Evolutionary conservation across 164 flowering plant species (phyloP).

Genomic region (Berberis vulgaris): DNA sequence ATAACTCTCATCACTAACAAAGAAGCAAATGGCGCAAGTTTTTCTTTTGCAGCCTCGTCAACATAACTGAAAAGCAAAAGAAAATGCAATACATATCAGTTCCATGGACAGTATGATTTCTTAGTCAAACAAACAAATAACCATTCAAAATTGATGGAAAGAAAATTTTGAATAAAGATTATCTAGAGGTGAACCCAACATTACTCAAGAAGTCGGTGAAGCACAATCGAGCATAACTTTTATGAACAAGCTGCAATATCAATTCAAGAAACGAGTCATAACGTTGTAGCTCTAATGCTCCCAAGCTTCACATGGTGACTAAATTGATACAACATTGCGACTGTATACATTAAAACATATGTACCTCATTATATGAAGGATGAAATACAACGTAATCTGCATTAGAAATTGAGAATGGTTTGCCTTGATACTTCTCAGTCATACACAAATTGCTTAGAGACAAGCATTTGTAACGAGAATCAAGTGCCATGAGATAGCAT

Average conservation of each 20-base stretch:
- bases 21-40: slow-evolving; percentile 59
- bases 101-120: too few species aligned
- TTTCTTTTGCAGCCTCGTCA: slow-evolving; percentile 67
- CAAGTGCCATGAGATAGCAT: too few species aligned
- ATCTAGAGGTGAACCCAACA: slow-evolving; percentile 47
- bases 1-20: slow-evolving; percentile 73
- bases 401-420: slow-evolving; percentile 66
- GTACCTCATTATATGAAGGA: slow-evolving; percentile 37
- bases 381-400: slow-evolving; percentile 53
- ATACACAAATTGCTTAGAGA: slow-evolving; percentile 22
- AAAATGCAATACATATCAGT: too few species aligned
- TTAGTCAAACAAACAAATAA: too few species aligned
- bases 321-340: neutral
- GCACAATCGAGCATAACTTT: slow-evolving; percentile 85
- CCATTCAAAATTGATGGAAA: too few species aligned
- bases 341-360: slow-evolving; percentile 3
- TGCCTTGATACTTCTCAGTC: slow-evolving; percentile 80
- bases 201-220: slow-evolving; percentile 72
- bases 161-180: too few species aligned
- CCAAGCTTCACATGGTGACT: neutral
- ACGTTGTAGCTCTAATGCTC: neutral
- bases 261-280: slow-evolving; percentile 9
- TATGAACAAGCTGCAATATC: slow-evolving; percentile 89
- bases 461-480: too few species aligned
- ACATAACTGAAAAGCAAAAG: slow-evolving; percentile 42